Conservation (phyloP, 2,329 filamentous ascomycete species). For the Aspergillus amoenus region DNA sequence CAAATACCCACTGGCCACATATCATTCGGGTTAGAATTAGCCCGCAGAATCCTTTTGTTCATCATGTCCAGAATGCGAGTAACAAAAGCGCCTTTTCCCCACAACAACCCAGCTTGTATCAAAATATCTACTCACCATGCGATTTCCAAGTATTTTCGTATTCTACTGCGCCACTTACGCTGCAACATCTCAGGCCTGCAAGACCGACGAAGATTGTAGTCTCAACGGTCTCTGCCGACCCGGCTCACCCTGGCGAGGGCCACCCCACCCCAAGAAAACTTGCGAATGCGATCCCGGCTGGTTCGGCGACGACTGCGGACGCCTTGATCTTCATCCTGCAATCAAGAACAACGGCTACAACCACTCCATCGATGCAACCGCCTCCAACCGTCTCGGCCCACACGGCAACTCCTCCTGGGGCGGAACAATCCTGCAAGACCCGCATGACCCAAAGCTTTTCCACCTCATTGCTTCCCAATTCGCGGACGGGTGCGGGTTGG, state of each 20-base stretch:
- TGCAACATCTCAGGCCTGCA: conserved; percentile 16
- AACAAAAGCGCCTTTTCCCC: too few species aligned
- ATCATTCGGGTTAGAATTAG: too few species aligned
- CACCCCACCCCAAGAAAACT: not conserved
- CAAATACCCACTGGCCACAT: too few species aligned
- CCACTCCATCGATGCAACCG: conserved; percentile 30
- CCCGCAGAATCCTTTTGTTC: too few species aligned
- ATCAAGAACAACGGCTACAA: conserved; percentile 48
- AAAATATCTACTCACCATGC: not conserved
- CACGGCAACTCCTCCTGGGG: conserved; percentile 51
- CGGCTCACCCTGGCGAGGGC: too few species aligned
- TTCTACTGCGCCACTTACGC: not conserved
- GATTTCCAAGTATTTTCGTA: not conserved
- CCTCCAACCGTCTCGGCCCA: conserved; percentile 12
- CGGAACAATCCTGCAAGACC: conserved; percentile 48
- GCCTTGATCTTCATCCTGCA: conserved; percentile 47
- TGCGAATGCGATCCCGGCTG: conserved; percentile 44
- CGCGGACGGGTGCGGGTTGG: conserved; percentile 46
- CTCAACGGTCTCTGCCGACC: conserved; percentile 39
- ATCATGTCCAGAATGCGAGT: too few species aligned
- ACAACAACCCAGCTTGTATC: not conserved
- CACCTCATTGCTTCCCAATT: conserved; percentile 51
- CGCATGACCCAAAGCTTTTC: conserved; percentile 36
- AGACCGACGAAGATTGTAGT: conserved; percentile 39
- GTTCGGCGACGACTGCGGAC: conserved; percentile 45